Evolutionary conservation across 2,329 filamentous ascomycete species (phyloP), one percentile per base, ranked within the genome.

Genomic region (Erysiphe pulchra): DNA sequence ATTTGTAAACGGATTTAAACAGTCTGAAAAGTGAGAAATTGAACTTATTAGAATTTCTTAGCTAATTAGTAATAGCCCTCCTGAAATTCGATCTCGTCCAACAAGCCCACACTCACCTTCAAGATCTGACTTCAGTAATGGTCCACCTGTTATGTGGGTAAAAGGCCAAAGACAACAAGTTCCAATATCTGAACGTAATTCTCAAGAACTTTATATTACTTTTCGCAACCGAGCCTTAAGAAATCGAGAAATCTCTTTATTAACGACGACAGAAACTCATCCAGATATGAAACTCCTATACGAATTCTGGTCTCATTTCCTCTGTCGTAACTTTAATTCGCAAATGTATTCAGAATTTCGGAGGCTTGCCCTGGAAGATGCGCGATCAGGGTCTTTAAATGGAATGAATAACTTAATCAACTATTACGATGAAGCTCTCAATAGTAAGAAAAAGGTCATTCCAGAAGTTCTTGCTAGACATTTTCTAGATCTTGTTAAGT

Each of bases 331-430:
- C 61, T 84, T 85, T 68, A 80, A 85, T 59, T 65, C 68, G 48
- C 66, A 65, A 56, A 80, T 86, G 73, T 85, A 85, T 62, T 65
- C 72, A 56, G 79, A 85, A 59, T 84, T 85, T 62, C 72, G 73
- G 51, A 63, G 65, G 54, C 67, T 71, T 57, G 79, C 80, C 46
- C 62, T 77, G 49, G 72, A 77, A 56, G 80, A 85, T 60, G 65
- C 68, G 47, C 59, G 67, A 50, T 64, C 64, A 54, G 61, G 62
- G 54, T 66, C 66, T 48, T 63, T 64, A 48, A 63, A 63, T 50
- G 79, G 79, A 43, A 63, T 80, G 56, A 66, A 66, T 48, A 70
- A 70, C 57, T 63, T 84, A 46, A 63, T 80, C 53, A 69, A 70
- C 42, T 82, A 76, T 59, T 81, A 81, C 58, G 68, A 69, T 55